These are phyloP conservation scores for Antitrichia curtipendula DNA, from an alignment of 225 moss, liverwort and hornwort species.

Conservation along the genomic window DNA sequence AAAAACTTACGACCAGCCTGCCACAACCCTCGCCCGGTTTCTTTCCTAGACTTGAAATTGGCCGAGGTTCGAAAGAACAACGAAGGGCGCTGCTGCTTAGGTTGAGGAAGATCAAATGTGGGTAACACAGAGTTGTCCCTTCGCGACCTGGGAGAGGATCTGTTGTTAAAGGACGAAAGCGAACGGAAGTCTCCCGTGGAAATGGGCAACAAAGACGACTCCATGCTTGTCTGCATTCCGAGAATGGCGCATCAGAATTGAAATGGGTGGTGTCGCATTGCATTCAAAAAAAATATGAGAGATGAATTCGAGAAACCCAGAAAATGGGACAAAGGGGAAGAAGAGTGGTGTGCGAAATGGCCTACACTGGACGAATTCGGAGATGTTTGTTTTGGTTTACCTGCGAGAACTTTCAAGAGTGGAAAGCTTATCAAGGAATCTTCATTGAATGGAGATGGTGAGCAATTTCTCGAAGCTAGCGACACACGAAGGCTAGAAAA, in stretches of 20 bases:
- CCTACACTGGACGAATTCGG: neutral
- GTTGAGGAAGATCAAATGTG: neutral
- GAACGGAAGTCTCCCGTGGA: neutral
- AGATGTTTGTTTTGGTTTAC: neutral
- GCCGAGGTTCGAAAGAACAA: neutral
- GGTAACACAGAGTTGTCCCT: slow-evolving; percentile 7
- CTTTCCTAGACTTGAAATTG: slow-evolving; percentile 2
- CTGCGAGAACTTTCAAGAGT: neutral
- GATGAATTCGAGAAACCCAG: neutral
- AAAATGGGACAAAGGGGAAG: neutral
- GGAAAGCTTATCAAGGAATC: neutral
- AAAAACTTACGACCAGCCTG: slow-evolving; percentile 6
- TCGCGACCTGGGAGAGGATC: slow-evolving; percentile 24
- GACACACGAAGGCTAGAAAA: neutral
- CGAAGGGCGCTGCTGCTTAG: neutral
- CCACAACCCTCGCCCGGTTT: neutral
- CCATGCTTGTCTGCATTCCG: neutral
- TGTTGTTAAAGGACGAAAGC: neutral
- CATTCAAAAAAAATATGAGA: neutral
- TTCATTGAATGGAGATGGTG: too few relatives aligned
- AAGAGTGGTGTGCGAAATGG: neutral
- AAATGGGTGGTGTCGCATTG: neutral
- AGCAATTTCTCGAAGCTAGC: neutral
- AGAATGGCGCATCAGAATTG: neutral
- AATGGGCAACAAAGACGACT: neutral